phyloP scores from a whole-genome alignment of 73 alveolate genomes.

The Paramecium sexaurelia region DNA sequence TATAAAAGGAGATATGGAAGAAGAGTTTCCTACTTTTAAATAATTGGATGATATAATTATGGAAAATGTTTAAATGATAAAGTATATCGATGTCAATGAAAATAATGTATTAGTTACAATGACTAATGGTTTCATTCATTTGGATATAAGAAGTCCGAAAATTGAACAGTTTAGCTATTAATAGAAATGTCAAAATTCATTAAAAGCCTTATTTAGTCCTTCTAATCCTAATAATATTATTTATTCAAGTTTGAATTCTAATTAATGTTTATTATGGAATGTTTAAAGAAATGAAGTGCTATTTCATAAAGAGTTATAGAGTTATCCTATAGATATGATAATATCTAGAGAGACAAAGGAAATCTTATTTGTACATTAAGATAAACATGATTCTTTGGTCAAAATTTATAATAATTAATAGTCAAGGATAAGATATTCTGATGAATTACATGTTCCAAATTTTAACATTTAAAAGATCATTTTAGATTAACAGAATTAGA shows the following conservation, averaged over 20 bases:
- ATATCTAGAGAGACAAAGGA: not conserved
- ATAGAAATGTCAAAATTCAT: not conserved
- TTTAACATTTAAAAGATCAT: not conserved
- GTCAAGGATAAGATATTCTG: not conserved
- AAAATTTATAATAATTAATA: not conserved
- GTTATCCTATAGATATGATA: conserved; percentile 13
- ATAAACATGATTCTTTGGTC: not conserved
- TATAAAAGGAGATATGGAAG: not conserved
- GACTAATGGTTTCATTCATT: conserved; percentile 22
- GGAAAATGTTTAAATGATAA: not conserved
- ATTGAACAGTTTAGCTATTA: not conserved
- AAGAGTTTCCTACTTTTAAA: conserved; percentile 34
- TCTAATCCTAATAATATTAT: not conserved
- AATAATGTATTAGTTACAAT: not conserved
- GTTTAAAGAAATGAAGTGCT: not conserved
- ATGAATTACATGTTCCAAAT: not conserved
- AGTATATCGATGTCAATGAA: conserved; percentile 26
- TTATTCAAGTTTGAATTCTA: not conserved
- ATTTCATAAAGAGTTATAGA: not conserved
- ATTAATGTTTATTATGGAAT: conserved; percentile 26
- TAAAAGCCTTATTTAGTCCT: conserved; percentile 24
- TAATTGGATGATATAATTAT: not conserved
- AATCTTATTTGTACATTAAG: not conserved
- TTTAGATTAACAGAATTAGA: not conserved
- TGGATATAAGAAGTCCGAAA: conserved; percentile 16